Evolutionary conservation across 495 filamentous ascomycete species (phyloP).

Genomic region (Lentithecium fluviatile): DNA sequence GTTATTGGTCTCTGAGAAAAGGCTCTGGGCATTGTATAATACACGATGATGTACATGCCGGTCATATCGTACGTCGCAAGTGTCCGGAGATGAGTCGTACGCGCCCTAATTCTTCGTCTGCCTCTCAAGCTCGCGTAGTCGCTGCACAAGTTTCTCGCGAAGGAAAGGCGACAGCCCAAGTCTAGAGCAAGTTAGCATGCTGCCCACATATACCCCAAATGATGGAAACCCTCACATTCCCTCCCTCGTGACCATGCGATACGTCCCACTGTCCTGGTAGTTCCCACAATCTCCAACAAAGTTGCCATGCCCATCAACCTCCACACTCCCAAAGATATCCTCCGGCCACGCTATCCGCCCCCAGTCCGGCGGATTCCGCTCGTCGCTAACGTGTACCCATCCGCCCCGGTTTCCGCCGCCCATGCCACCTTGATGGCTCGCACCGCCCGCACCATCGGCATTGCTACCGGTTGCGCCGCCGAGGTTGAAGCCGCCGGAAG

Average conservation of each 20-base stretch:
- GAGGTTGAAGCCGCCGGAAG: slow-evolving; percentile 69
- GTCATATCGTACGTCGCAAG: too few species aligned
- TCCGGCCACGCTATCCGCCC: slow-evolving; percentile 85
- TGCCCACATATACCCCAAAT: too few species aligned
- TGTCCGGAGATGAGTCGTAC: too few species aligned
- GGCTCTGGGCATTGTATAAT: too few species aligned
- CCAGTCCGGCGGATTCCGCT: slow-evolving; percentile 80
- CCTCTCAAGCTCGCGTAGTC: slow-evolving; percentile 20
- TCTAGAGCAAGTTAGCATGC: slow-evolving; percentile 39
- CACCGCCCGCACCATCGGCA: slow-evolving; percentile 64
- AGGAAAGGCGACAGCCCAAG: slow-evolving; percentile 59
- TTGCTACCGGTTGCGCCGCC: slow-evolving; percentile 52
- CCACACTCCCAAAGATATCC: slow-evolving; percentile 91
- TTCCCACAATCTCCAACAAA: slow-evolving; percentile 62
- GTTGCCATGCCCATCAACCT: slow-evolving; percentile 74
- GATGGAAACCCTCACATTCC: slow-evolving; percentile 67
- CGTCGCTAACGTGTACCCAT: slow-evolving; percentile 85
- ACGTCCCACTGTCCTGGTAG: slow-evolving; percentile 65
- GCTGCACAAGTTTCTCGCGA: slow-evolving; percentile 55
- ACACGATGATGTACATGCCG: too few species aligned
- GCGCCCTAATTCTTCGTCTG: background rate
- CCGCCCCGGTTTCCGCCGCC: slow-evolving; percentile 83
- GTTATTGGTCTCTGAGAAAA: too few species aligned
- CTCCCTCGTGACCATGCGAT: slow-evolving; percentile 66
- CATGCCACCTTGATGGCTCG: slow-evolving; percentile 76